These are phyloP conservation scores for Hippophae tibetana DNA, from an alignment of 306 rosid genomes.

Conservation along the genomic window DNA sequence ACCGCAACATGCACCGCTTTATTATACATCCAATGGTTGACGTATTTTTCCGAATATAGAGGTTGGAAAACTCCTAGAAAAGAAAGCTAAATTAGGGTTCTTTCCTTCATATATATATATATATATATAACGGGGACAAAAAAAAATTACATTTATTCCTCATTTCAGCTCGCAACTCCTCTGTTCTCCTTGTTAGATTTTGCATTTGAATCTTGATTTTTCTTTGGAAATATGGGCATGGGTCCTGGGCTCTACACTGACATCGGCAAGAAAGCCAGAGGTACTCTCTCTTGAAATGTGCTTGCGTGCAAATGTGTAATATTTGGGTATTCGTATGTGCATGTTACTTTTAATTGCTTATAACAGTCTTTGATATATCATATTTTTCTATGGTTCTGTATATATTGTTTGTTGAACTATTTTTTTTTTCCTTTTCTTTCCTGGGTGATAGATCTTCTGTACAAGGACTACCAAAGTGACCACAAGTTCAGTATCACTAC, in stretches of 20 bases:
- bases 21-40: no score
- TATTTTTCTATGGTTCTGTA: not conserved
- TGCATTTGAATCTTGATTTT: constrained; percentile 23
- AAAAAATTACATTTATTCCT: no score
- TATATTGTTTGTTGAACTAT: not conserved
- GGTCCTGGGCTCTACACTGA: constrained; percentile 96
- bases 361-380: not conserved
- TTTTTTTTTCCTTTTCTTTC: not conserved
- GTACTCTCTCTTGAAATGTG: constrained; percentile 21
- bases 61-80: no score
- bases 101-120: no score
- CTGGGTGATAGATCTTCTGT: constrained; percentile 55
- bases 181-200: not conserved
- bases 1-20: no score
- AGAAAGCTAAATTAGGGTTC: no score
- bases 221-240: constrained; percentile 43
- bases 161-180: no score
- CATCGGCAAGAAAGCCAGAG: constrained; percentile 85
- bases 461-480: constrained; percentile 84
- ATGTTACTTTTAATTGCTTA: not conserved
- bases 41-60: no score
- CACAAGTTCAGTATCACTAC: constrained; percentile 85
- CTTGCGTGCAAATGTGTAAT: not conserved
- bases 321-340: not conserved
- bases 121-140: no score